Evolutionary conservation across 2,329 filamentous ascomycete genomes (phyloP), one percentile per base, ranked within the genome.

Genomic region (Aspergillus sp.): DNA sequence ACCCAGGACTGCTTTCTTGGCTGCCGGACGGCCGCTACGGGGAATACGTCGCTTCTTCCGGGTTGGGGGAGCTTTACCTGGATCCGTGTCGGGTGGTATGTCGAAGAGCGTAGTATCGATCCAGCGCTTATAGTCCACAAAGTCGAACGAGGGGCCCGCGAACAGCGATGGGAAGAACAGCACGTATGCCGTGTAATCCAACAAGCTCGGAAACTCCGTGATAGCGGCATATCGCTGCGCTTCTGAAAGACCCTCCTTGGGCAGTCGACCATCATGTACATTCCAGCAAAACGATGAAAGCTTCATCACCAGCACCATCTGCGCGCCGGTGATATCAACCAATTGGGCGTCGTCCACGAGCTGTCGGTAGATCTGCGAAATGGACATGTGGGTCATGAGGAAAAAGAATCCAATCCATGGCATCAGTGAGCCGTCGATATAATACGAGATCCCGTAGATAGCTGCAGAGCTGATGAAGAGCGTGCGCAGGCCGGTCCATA

Each of bases 281-380:
- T 97, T 97, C 93, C 93, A 98, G 72, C 88, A 94, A 63, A 98
- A 98, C 4, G 91, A 86, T 26, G 83, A 88, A 33, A 98, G 80
- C 69, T 98, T 98, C 88, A 98, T 98, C 52, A 97, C 84, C 57
- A 97, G 72, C 32, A 98, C 93, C 93, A 98, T 98, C 68, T 98
- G 93, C 1, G 91, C 89, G 50, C 78, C 90, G 0, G 91, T 96
- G 56, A 98, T 90, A 65, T 98, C 93, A 49, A 95, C 76, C 1
- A 72, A 69, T 35, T 79, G 75, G 0, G 86, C 80, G 51, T 81
- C 76, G 56, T 85, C 76, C 35, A 78, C 72, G 35, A 82, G 79
- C 67, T 94, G 88, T 35, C 94, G 86, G 48, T 80, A 73, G 52
- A 98, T 84, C 66, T 98, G 93, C 65, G 82, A 94, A 59, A 91